Conservation (phyloP, 1,284 basidiomycete genomes). For the Sphaerobolus stellatus region DNA sequence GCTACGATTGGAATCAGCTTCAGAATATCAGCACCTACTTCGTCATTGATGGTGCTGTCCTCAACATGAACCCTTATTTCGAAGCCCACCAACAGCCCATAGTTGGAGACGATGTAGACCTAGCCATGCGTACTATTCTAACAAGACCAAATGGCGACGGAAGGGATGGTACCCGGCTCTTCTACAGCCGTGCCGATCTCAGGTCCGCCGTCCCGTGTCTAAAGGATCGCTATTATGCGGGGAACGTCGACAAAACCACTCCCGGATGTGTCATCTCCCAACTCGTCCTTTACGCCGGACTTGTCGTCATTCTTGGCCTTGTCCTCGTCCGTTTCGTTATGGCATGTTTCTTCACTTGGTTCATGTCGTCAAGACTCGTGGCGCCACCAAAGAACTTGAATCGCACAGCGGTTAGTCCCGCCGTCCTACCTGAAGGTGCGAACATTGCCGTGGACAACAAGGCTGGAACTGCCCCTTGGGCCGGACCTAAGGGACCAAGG, state of each 20-base stretch:
- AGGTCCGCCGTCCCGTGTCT: slow-evolving; percentile 76
- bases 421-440: slow-evolving; percentile 93
- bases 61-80: slow-evolving; percentile 92
- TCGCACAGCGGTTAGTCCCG: slow-evolving; percentile 84
- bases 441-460: slow-evolving; percentile 86
- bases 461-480: slow-evolving; percentile 93
- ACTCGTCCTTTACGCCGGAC: slow-evolving; percentile 87
- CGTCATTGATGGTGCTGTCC: slow-evolving; percentile 90
- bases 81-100: slow-evolving; percentile 68
- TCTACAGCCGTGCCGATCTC: slow-evolving; percentile 70
- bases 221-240: slow-evolving; percentile 83
- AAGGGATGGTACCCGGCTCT: slow-evolving; percentile 87
- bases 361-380: slow-evolving; percentile 78
- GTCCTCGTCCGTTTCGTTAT: slow-evolving; percentile 92
- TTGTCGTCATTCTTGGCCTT: slow-evolving; percentile 88
- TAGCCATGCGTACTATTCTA: slow-evolving; percentile 77
- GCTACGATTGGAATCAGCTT: slow-evolving; percentile 89
- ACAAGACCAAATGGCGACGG: slow-evolving; percentile 51
- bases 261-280: slow-evolving; percentile 93
- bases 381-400: slow-evolving; percentile 72
- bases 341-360: slow-evolving; percentile 98
- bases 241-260: slow-evolving; percentile 94
- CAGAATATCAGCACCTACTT: slow-evolving; percentile 67
- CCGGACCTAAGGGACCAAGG: slow-evolving; percentile 46
- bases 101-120: slow-evolving; percentile 76